Evolutionary conservation across 768 basidiomycete species (phyloP).

Genomic region (Suillus discolor): DNA sequence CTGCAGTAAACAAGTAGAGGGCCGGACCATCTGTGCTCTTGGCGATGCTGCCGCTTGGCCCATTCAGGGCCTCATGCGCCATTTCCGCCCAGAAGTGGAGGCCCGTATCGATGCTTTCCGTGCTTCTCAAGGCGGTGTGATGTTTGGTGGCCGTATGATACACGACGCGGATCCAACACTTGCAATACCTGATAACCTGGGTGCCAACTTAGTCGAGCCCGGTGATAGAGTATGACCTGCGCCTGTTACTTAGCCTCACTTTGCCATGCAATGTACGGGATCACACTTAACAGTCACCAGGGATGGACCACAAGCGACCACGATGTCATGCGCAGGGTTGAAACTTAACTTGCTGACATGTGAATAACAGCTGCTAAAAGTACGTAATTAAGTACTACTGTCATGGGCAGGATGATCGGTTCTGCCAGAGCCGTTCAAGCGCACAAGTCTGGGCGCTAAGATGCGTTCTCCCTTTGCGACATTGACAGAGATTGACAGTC

Average conservation of each 20-base stretch:
- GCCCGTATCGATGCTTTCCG: constrained; percentile 80
- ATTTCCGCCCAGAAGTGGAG: constrained; percentile 97
- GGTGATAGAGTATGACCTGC: constrained; percentile 32
- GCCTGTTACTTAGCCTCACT: neutral
- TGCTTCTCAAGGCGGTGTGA: constrained; percentile 73
- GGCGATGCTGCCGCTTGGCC: constrained; percentile 99
- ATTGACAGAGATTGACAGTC: neutral
- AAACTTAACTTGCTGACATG: neutral
- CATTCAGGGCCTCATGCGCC: constrained; percentile 95
- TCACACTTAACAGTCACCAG: neutral
- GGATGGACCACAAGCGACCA: neutral
- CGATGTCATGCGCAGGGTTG: neutral
- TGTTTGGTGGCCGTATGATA: constrained; percentile 83
- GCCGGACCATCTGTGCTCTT: constrained; percentile 94
- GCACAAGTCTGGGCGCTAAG: neutral
- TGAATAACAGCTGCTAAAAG: neutral
- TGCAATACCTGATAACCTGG: constrained; percentile 76
- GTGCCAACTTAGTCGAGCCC: constrained; percentile 47
- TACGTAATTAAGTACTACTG: neutral
- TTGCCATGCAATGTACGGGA: neutral
- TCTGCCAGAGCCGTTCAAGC: neutral
- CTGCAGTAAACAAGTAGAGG: constrained; percentile 90
- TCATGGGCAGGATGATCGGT: neutral
- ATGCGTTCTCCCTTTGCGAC: neutral
- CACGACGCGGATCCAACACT: constrained; percentile 69